Conservation (phyloP, 371 early-diverging fungal genomes). For the Mucor piriformis region DNA sequence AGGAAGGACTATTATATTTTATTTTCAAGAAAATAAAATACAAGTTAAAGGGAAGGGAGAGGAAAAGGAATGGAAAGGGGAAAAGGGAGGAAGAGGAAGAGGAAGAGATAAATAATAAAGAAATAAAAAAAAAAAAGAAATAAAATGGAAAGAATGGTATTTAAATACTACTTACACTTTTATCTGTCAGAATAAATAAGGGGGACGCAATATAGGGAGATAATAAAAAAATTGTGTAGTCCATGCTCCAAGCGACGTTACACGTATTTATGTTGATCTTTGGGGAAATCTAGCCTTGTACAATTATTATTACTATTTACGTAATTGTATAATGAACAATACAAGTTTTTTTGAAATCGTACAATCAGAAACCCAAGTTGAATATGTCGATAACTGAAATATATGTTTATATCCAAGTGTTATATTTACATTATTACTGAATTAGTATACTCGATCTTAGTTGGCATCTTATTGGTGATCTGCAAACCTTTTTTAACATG, state of each 20-base stretch:
- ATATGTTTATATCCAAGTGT: too few species aligned
- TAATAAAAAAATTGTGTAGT: neutral
- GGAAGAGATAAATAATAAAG: constrained; percentile 11
- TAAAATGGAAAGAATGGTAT: constrained; percentile 7
- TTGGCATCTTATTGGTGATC: too few species aligned
- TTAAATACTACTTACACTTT: constrained; percentile 12
- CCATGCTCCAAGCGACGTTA: too few species aligned
- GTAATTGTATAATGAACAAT: too few species aligned
- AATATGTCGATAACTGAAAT: too few species aligned
- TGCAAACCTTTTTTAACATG: too few species aligned
- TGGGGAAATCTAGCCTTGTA: too few species aligned
- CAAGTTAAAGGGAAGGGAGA: constrained; percentile 10
- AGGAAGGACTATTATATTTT: constrained; percentile 12
- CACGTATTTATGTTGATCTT: neutral
- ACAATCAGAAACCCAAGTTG: too few species aligned
- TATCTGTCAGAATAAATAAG: constrained; percentile 13
- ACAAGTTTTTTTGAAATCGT: too few species aligned
- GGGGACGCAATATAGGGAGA: neutral
- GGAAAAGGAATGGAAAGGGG: constrained; percentile 30
- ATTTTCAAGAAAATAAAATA: constrained; percentile 9
- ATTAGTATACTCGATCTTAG: too few species aligned
- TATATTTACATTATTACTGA: too few species aligned
- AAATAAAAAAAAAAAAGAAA: constrained; percentile 19
- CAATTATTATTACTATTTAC: too few species aligned
- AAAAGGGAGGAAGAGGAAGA: constrained; percentile 3